These are phyloP conservation scores for Alnus rubra DNA, from an alignment of 306 rosid genomes.

Conservation along the genomic window DNA sequence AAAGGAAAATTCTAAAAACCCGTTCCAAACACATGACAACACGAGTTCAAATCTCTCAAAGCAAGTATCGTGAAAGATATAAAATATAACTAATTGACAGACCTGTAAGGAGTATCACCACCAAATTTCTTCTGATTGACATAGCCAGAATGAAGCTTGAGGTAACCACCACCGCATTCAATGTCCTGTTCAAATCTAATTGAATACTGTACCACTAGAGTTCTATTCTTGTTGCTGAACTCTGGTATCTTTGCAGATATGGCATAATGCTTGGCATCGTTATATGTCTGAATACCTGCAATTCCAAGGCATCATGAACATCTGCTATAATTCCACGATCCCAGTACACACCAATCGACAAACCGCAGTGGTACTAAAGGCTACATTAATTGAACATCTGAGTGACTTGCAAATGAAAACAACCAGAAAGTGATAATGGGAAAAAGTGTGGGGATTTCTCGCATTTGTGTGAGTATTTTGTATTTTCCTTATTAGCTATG, in stretches of 20 bases:
- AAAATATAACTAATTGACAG: slow-evolving; percentile 4
- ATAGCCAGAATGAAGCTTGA: slow-evolving; percentile 90
- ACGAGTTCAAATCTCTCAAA: slow-evolving; percentile 1
- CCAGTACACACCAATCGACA: not conserved
- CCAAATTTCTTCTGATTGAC: slow-evolving; percentile 96
- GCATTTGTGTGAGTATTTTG: not conserved
- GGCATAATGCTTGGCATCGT: slow-evolving; percentile 89
- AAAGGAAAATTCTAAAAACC: not conserved
- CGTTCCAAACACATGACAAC: not conserved
- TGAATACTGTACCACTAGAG: slow-evolving; percentile 87
- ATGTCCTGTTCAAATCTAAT: slow-evolving; percentile 90
- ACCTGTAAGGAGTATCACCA: slow-evolving; percentile 97
- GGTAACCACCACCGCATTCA: slow-evolving; percentile 96
- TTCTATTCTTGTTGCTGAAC: slow-evolving; percentile 69
- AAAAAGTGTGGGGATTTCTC: not conserved
- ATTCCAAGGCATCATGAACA: slow-evolving; percentile 7
- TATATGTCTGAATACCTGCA: slow-evolving; percentile 87
- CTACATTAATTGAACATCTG: not conserved
- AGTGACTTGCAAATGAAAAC: not conserved
- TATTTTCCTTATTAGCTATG: not conserved
- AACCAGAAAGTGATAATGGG: not conserved
- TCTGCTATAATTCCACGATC: slow-evolving; percentile 3
- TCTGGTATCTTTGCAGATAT: slow-evolving; percentile 86
- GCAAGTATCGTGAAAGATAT: slow-evolving; percentile 11
- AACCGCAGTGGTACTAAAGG: not conserved